Percentiles rank a stretch among this genome's conserved stretches.
Evolutionary conservation across 768 basidiomycete species (phyloP).

Genomic region (Tricholomella constricta): DNA sequence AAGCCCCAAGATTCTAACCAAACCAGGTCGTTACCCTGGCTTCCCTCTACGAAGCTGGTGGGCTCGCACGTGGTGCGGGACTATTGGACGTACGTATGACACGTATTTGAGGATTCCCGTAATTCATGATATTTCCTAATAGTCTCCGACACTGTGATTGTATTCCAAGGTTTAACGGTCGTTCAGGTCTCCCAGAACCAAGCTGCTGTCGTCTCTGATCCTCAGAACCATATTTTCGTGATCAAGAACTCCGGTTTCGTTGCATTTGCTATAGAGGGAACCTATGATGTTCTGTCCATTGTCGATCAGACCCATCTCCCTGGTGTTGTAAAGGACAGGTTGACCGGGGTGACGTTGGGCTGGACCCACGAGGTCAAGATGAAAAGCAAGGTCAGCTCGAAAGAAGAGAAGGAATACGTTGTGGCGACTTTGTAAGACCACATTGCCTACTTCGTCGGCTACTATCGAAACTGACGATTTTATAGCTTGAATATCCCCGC

Average conservation of each 20-base stretch:
- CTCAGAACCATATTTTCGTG: conserved; percentile 78
- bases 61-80: conserved; percentile 74
- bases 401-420: conserved; percentile 61
- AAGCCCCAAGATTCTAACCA: conserved; percentile 71
- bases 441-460: conserved; percentile 1
- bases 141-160: conserved; percentile 84
- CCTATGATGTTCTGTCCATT: conserved; percentile 78
- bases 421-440: conserved; percentile 73
- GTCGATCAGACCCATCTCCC: conserved; percentile 84
- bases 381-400: conserved; percentile 53
- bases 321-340: conserved; percentile 55
- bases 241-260: conserved; percentile 80
- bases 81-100: conserved; percentile 57
- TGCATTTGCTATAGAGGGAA: conserved; percentile 74
- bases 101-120: neutral
- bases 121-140: conserved; percentile 1
- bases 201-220: conserved; percentile 78
- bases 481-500: conserved; percentile 78
- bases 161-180: conserved; percentile 78
- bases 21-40: conserved; percentile 76
- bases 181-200: conserved; percentile 86
- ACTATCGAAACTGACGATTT: neutral
- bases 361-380: conserved; percentile 80
- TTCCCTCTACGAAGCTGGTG: conserved; percentile 84
- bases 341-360: conserved; percentile 67